Evolutionary conservation across 768 basidiomycete species (phyloP), one percentile per base, ranked within the genome.

Genomic region (Boletus bicolor): DNA sequence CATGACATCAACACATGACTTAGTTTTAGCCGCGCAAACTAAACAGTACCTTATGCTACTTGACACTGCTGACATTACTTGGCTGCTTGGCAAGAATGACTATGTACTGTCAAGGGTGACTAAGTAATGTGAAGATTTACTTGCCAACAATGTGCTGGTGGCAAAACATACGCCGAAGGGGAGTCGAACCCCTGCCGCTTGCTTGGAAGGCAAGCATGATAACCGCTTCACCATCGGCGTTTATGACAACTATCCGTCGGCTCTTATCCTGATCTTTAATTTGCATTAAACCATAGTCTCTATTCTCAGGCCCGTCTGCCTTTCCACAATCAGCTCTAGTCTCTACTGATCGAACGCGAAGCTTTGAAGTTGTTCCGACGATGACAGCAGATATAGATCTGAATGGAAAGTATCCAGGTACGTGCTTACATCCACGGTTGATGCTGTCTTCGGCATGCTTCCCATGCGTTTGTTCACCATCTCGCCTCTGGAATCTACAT

Each of bases 151-250:
- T 24, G 2, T 24, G 21, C 21, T 24, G 21, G 21, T 24, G 21
- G 21, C 21, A 51, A 34, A 46, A 34, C 0, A 36, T 70, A 71
- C 70, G 63, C 82, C 77, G 77, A 82, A 84, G 78, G 83, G 83
- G 83, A 85, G 80, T 85, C 83, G 83, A 85, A 85, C 83, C 83
- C 83, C 77, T 83, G 82, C 84, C 82, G 81, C 82, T 78, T 77
- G 77, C 76, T 78, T 88, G 86, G 87, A 88, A 88, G 86, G 85
- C 86, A 88, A 88, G 87, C 86, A 89, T 89, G 86, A 88, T 89
- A 89, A 87, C 87, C 86, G 79, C 84, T 89, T 89, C 87, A 89
- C 87, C 87, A 89, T 85, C 78, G 75, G 78, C 69, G 79, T 79
- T 24, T 24, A 24, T 24, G 21, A 24, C 21, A 2, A 24, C 21